Evolutionary conservation across 208 protist genomes (phyloP).

Genomic region (Leptomonas seymouri): DNA sequence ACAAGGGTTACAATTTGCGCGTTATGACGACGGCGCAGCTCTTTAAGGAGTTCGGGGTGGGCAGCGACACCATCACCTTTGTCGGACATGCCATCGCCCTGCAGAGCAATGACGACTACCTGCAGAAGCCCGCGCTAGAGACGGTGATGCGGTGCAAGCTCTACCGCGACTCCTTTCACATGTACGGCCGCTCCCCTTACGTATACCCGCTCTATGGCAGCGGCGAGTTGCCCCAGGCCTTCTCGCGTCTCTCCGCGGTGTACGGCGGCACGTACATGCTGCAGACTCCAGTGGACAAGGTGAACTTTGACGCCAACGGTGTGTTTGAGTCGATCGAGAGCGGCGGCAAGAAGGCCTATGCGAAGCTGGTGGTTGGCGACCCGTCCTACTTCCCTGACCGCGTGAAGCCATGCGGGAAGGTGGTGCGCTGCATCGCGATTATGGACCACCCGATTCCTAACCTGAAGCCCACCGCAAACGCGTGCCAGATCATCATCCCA

Average conservation of each 20-base stretch:
- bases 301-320: slow-evolving; percentile 95
- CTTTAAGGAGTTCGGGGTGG: slow-evolving; percentile 96
- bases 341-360: slow-evolving; percentile 81
- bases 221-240: slow-evolving; percentile 99
- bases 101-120: slow-evolving; percentile 93
- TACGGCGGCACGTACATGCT: slow-evolving; percentile 99
- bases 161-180: slow-evolving; percentile 96
- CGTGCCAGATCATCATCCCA: slow-evolving; percentile 98
- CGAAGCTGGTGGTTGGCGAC: slow-evolving; percentile 97
- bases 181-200: slow-evolving; percentile 97
- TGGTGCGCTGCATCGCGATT: slow-evolving; percentile 99
- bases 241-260: slow-evolving; percentile 94
- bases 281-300: slow-evolving; percentile 96
- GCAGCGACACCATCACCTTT: slow-evolving; percentile 96
- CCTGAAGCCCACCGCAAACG: slow-evolving; percentile 75
- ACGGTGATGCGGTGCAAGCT: slow-evolving; percentile 96
- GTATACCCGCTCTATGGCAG: slow-evolving; percentile 99
- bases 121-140: slow-evolving; percentile 92
- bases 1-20: slow-evolving; percentile 91
- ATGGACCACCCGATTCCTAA: slow-evolving; percentile 93
- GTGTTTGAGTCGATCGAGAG: slow-evolving; percentile 94
- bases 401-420: slow-evolving; percentile 89
- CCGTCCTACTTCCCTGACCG: slow-evolving; percentile 99
- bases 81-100: slow-evolving; percentile 97
- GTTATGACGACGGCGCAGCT: slow-evolving; percentile 93